Evolutionary conservation across 1,284 basidiomycete genomes (phyloP).

Genomic region (Leccinum holopus): DNA sequence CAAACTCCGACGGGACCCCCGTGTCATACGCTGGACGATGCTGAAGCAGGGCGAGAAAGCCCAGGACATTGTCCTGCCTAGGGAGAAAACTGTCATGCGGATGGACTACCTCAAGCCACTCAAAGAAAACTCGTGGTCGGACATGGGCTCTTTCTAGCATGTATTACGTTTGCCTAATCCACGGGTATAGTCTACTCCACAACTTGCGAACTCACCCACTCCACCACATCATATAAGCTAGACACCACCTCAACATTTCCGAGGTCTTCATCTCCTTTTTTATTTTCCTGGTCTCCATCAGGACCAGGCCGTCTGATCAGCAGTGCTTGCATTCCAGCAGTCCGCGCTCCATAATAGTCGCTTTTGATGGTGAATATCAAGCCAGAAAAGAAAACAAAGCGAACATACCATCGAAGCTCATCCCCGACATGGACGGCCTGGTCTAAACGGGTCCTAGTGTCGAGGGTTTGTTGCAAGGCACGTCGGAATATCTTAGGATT

Average conservation of each 20-base stretch:
- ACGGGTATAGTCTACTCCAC: conserved; percentile 6
- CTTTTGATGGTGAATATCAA: conserved; percentile 37
- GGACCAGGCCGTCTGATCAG: conserved; percentile 51
- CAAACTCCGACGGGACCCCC: conserved; percentile 74
- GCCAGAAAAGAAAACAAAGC: not conserved
- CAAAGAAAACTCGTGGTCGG: conserved; percentile 31
- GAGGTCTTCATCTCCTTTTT: conserved; percentile 43
- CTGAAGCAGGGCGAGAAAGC: conserved; percentile 76
- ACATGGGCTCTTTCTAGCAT: conserved; percentile 17
- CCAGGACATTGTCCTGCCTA: conserved; percentile 56
- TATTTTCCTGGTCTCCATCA: conserved; percentile 50
- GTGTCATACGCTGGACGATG: conserved; percentile 81
- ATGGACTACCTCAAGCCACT: conserved; percentile 27
- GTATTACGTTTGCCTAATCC: conserved; percentile 6
- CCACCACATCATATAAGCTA: conserved; percentile 43
- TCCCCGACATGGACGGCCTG: conserved; percentile 72
- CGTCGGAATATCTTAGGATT: conserved; percentile 54
- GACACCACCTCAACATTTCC: conserved; percentile 40
- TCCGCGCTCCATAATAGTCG: conserved; percentile 65
- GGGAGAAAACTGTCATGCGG: conserved; percentile 38
- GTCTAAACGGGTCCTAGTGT: conserved; percentile 32
- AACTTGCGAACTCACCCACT: conserved; percentile 20
- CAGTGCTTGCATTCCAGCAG: conserved; percentile 58
- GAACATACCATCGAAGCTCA: conserved; percentile 57
- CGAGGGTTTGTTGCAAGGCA: conserved; percentile 30